Evolutionary conservation across 257 asterid genomes (phyloP).

Genomic region (Primulina eburnea): DNA sequence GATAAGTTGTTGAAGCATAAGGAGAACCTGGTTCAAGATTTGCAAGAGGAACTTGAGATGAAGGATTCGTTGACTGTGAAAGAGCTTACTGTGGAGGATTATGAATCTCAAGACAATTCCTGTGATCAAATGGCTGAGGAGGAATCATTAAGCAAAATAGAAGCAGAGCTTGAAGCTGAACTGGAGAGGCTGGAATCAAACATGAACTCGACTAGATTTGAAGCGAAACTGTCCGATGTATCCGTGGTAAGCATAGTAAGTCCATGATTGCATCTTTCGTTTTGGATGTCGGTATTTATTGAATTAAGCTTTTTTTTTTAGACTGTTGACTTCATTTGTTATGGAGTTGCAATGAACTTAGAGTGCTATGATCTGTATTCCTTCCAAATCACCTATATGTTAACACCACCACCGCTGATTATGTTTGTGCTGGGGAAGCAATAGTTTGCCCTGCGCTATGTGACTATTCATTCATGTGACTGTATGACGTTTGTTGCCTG

Average conservation of each 20-base stretch:
- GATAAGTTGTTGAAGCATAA: slow-evolving; percentile 55
- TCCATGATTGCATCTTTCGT: not conserved
- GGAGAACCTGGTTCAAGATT: slow-evolving; percentile 79
- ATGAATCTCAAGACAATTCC: slow-evolving; percentile 38
- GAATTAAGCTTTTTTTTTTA: not conserved
- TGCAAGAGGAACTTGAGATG: slow-evolving; percentile 95
- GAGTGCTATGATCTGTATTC: not conserved
- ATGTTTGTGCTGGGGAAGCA: not conserved
- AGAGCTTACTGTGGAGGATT: slow-evolving; percentile 67
- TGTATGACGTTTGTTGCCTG: too few species aligned
- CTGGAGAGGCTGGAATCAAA: slow-evolving; percentile 73
- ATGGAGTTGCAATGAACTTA: not conserved
- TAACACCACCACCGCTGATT: not conserved
- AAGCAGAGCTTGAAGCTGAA: slow-evolving; percentile 98
- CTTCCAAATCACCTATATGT: not conserved
- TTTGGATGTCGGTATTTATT: not conserved
- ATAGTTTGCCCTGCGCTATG: not conserved
- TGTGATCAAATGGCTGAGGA: slow-evolving; percentile 45
- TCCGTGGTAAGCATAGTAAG: slow-evolving; percentile 48
- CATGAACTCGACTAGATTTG: slow-evolving; percentile 51
- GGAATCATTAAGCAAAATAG: slow-evolving; percentile 68
- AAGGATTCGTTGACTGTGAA: slow-evolving; percentile 77
- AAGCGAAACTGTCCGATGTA: slow-evolving; percentile 37
- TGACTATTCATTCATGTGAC: not conserved
- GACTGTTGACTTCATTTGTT: not conserved